A percentile compares a stretch with the other conserved stretches of the same genome.
Conservation (phyloP, 78 protist species). For the slime mould (Dictyostelium discoideum) region dicty_2.7 NC_007090.3:1389501-1390000, state of each 20-base stretch:
- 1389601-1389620: not conserved
- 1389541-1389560: slow-evolving; percentile 21
- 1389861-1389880: not conserved
- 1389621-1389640: not conserved
- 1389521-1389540: slow-evolving; percentile 8
- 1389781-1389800: not conserved
- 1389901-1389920: not conserved
- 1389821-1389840: not conserved
- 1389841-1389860: not conserved
- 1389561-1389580: slow-evolving; percentile 13
- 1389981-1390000: not conserved
- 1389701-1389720: slow-evolving; percentile 3
- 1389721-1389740: not conserved
- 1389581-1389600: not conserved
- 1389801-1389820: not conserved
- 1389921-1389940: slow-evolving; percentile 6
- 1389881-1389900: not conserved
- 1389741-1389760: not conserved
- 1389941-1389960: not conserved
- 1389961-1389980: not conserved
- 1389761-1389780: slow-evolving; percentile 1
- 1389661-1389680: not conserved
- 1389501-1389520: slow-evolving; percentile 16
- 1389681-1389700: not conserved
- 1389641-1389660: not conserved